Evolutionary conservation across 495 filamentous ascomycete genomes (phyloP), one percentile per base, ranked within the genome.

Genomic region (Penicillium taxi): DNA sequence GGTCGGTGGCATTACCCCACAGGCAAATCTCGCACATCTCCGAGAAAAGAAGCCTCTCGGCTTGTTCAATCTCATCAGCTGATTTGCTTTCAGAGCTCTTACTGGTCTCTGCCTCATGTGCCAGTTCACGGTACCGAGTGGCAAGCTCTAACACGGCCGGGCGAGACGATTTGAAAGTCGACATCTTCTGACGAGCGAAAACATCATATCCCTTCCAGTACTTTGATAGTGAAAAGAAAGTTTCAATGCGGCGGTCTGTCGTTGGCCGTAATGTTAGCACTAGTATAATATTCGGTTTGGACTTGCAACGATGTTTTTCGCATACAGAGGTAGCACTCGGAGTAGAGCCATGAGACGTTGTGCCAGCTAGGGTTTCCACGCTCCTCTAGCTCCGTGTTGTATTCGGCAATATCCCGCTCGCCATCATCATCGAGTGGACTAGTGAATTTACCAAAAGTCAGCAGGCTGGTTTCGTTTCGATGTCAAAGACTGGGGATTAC

Each of bases 21-120:
- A 96, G 74, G 52, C 91, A 96, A 45, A 96, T 91, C 66, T 96
- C 87, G 62, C 80, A 89, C 82, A 96, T 94, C 58, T 96, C 91
- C 2, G 66, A 73, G 59, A 98, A 98, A 12, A 96, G 59, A 1
- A 88, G 53, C 44, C 74, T 72, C 43, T 93, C 82, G 0, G 82
- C 81, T 41, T 84, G 72, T 17, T 81, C 80, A 35, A 73, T 30
- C 44, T 82, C 61, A 36, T 73, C 59, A 11, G 64, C 19, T n/a
- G 59, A 52, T 21, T 58, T 63, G 9, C 57, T 47, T 1, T 66
- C 61, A 1, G 19, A 22, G 6, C 37, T 37, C 19, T 53, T 46
- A 4, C 55, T 50, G 18, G 64, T 59, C 28, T 69, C 61, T 12
- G 82, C 67, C 41, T 83, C 70, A 6, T 54, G 51, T 11, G 79